Evolutionary conservation across 2,329 filamentous ascomycete genomes (phyloP).

Genomic region (Byssoonygena ceratinophila): DNA sequence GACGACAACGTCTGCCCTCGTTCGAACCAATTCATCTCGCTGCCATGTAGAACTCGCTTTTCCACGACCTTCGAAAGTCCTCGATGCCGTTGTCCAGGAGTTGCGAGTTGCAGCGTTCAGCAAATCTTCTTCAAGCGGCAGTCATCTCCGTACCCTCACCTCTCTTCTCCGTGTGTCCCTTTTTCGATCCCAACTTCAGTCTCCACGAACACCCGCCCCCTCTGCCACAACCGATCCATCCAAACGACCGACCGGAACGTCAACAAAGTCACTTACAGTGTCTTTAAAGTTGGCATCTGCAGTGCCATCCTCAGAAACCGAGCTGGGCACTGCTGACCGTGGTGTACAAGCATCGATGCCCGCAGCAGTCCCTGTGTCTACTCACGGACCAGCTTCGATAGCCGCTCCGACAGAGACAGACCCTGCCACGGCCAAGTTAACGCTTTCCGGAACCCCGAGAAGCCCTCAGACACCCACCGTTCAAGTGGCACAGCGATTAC

Average conservation of each 20-base stretch:
- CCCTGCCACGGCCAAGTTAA: slow-evolving; percentile 3
- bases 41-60: slow-evolving; percentile 13
- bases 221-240: not conserved
- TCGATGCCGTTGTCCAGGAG: slow-evolving; percentile 17
- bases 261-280: not conserved
- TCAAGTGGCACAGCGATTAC: slow-evolving; percentile 14
- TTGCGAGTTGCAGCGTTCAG: slow-evolving; percentile 10
- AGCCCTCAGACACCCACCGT: slow-evolving; percentile 8
- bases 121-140: slow-evolving; percentile 2
- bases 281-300: slow-evolving; percentile 4
- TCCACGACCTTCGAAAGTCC: slow-evolving; percentile 13
- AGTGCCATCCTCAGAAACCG: not conserved
- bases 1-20: slow-evolving; percentile 1
- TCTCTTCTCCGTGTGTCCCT: slow-evolving; percentile 10
- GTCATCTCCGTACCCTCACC: slow-evolving; percentile 5
- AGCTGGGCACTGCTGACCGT: slow-evolving; percentile 4
- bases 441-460: not conserved
- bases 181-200: slow-evolving; percentile 5
- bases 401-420: slow-evolving; percentile 2
- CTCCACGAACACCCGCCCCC: not conserved
- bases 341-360: slow-evolving; percentile 9
- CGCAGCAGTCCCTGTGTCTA: slow-evolving; percentile 1
- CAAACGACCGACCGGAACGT: not conserved
- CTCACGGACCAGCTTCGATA: slow-evolving; percentile 6
- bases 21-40: not conserved